Evolutionary conservation across 2,329 filamentous ascomycete genomes (phyloP).

Genomic region (Metarhizium humberi): DNA sequence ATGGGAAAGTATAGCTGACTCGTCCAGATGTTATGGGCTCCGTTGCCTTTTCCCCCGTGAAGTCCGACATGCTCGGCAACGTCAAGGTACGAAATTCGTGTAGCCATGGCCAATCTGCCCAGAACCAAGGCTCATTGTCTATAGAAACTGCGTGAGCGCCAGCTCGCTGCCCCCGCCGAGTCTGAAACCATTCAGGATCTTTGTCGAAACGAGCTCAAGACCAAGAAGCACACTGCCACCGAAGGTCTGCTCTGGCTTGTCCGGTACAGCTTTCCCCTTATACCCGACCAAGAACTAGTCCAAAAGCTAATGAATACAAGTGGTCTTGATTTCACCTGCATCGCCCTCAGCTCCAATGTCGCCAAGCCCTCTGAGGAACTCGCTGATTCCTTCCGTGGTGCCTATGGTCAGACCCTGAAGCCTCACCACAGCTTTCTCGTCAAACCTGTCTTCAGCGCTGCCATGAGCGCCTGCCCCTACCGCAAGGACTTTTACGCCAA

Average conservation of each 20-base stretch:
- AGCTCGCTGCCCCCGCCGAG: constrained; percentile 66
- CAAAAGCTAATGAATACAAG: constrained; percentile 33
- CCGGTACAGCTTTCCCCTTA: constrained; percentile 47
- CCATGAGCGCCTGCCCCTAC: constrained; percentile 90
- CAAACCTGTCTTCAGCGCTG: constrained; percentile 86
- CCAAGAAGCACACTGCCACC: constrained; percentile 78
- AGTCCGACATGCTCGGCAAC: constrained; percentile 85
- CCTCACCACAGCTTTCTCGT: constrained; percentile 82
- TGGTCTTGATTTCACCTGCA: constrained; percentile 86
- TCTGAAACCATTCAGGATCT: constrained; percentile 82
- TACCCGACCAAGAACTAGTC: neutral
- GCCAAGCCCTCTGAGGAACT: constrained; percentile 64
- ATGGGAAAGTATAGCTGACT: neutral
- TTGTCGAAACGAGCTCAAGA: constrained; percentile 76
- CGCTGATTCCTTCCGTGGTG: constrained; percentile 72
- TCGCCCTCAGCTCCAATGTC: constrained; percentile 72
- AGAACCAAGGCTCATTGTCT: neutral
- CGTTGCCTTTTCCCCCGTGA: constrained; percentile 80
- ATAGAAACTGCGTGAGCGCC: constrained; percentile 82
- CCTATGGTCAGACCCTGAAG: constrained; percentile 83
- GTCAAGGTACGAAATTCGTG: constrained; percentile 59
- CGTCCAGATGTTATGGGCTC: constrained; percentile 50
- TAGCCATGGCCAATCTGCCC: neutral
- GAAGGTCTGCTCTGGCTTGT: constrained; percentile 88
- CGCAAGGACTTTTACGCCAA: constrained; percentile 88